Percentiles rank a stretch among this genome's conserved stretches.
Evolutionary conservation across 106 monocot species (phyloP).

Genomic region (Acorus calamus): DNA sequence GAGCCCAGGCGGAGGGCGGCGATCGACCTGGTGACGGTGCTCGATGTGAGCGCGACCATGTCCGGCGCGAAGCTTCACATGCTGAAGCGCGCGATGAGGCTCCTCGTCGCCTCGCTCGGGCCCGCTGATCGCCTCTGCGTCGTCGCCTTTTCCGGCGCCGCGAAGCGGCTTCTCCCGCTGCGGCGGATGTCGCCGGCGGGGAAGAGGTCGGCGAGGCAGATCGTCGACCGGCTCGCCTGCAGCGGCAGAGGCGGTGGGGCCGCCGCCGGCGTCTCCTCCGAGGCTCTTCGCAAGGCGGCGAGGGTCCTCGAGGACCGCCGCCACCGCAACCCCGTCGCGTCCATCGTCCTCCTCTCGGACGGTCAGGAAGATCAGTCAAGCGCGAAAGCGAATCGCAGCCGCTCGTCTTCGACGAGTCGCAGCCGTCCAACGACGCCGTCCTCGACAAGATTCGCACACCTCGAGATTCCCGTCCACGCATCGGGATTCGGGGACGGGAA

Average conservation of each 20-base stretch:
- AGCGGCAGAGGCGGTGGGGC: background rate
- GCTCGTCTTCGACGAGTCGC: too few relatives aligned
- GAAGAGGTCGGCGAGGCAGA: slow-evolving; percentile 57
- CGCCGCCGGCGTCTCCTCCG: slow-evolving; percentile 15
- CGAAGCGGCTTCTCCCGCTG: slow-evolving; percentile 76
- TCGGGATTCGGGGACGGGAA: background rate
- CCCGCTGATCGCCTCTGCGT: slow-evolving; percentile 67
- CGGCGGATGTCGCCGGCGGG: slow-evolving; percentile 61
- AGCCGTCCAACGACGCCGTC: background rate
- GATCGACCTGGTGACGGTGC: slow-evolving; percentile 84
- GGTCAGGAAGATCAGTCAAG: slow-evolving; percentile 16
- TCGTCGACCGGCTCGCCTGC: slow-evolving; percentile 56
- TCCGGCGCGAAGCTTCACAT: slow-evolving; percentile 58
- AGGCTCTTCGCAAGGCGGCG: slow-evolving; percentile 73
- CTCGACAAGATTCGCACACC: slow-evolving; percentile 41
- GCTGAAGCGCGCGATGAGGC: slow-evolving; percentile 72
- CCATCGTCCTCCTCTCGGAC: slow-evolving; percentile 83
- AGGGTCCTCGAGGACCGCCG: slow-evolving; percentile 75
- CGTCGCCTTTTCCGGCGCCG: slow-evolving; percentile 61
- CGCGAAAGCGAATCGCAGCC: background rate
- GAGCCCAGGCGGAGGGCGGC: slow-evolving; percentile 55
- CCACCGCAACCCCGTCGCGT: slow-evolving; percentile 82
- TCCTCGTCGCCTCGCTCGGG: slow-evolving; percentile 67
- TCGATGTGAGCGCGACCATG: slow-evolving; percentile 74
- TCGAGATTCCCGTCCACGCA: slow-evolving; percentile 63